phyloP scores from a whole-genome alignment of 1,139 yeast species.

The Nakaseomyces sp. region DNA sequence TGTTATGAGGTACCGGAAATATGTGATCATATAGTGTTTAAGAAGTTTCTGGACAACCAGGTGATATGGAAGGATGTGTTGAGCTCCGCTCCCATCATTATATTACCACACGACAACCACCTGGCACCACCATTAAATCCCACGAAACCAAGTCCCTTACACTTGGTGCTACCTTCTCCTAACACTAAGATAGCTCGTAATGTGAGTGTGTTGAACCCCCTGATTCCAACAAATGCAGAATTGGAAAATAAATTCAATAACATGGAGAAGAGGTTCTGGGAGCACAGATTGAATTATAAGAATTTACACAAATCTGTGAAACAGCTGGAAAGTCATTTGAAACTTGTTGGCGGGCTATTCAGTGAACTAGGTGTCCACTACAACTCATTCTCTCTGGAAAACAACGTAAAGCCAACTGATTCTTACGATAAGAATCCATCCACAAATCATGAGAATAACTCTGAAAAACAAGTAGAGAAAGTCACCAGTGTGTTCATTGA shows the following conservation, averaged over 20 bases:
- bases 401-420: conserved; percentile 32
- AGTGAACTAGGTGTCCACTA: conserved; percentile 40
- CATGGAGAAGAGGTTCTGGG: conserved; percentile 43
- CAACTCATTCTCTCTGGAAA: conserved; percentile 69
- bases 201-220: background rate
- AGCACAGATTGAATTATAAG: conserved; percentile 56
- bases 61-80: conserved; percentile 61
- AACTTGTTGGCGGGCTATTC: conserved; percentile 35
- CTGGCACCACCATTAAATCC: conserved; percentile 51
- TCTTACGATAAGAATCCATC: conserved; percentile 7
- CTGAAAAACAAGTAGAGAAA: conserved; percentile 8
- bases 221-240: conserved; percentile 11
- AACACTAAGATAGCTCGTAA: background rate
- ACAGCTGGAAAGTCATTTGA: conserved; percentile 43
- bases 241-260: conserved; percentile 40
- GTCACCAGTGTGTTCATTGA: conserved; percentile 42
- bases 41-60: conserved; percentile 76
- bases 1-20: conserved; percentile 49
- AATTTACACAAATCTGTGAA: conserved; percentile 45
- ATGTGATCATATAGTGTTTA: conserved; percentile 53
- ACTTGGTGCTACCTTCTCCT: conserved; percentile 53
- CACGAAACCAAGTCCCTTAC: conserved; percentile 49
- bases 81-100: conserved; percentile 48
- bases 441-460: background rate
- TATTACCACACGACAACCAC: conserved; percentile 44